Evolutionary conservation across 257 asterid species (phyloP).

Genomic region (Paraleonurus japonicus): DNA sequence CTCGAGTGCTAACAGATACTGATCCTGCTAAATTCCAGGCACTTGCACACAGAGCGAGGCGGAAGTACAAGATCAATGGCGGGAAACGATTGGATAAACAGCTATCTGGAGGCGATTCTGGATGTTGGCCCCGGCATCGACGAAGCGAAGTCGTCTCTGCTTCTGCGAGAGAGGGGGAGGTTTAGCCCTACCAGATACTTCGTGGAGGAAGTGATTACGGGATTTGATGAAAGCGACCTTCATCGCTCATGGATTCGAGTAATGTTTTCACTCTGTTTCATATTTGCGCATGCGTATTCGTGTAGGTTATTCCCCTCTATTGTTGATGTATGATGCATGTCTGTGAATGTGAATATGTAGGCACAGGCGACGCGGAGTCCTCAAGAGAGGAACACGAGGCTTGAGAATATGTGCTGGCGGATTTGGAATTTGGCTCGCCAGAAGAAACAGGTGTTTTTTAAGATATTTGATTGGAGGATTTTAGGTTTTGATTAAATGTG

Average conservation of each 20-base stretch:
- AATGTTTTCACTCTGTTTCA: constrained; percentile 17
- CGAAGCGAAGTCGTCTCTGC: constrained; percentile 68
- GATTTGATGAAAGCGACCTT: constrained; percentile 93
- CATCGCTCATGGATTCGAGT: constrained; percentile 87
- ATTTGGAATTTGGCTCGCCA: constrained; percentile 99
- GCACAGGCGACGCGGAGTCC: constrained; percentile 96
- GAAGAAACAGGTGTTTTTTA: constrained; percentile 70
- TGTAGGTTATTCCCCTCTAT: neutral
- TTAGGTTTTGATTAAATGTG: neutral
- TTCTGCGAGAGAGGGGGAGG: constrained; percentile 90
- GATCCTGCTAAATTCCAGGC: constrained; percentile 1
- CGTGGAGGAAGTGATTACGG: constrained; percentile 85
- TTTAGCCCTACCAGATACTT: constrained; percentile 88
- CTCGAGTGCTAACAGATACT: neutral
- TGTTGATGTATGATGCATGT: constrained; percentile 1
- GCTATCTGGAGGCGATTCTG: constrained; percentile 87
- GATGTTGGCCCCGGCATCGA: constrained; percentile 85
- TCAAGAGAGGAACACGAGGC: constrained; percentile 93
- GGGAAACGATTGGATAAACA: constrained; percentile 95
- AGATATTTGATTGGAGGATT: neutral
- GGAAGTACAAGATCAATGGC: constrained; percentile 47
- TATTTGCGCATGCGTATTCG: constrained; percentile 21
- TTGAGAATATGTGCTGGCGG: constrained; percentile 98
- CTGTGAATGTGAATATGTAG: constrained; percentile 35
- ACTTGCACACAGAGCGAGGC: neutral